Conservation (phyloP, 2,329 filamentous ascomycete genomes). For the Xylaria sp. region DNA sequence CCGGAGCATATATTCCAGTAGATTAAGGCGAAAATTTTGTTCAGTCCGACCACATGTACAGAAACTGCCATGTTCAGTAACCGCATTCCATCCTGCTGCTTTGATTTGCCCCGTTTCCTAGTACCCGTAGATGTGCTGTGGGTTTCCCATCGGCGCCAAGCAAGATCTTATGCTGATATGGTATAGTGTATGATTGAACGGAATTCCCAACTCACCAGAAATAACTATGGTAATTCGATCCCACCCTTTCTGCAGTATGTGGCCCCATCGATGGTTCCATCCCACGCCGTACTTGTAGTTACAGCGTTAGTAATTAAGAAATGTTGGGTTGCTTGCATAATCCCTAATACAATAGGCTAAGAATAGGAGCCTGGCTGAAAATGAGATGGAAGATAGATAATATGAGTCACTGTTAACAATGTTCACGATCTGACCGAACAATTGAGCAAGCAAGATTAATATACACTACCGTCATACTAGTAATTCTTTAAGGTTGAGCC, state of each 20-base stretch:
- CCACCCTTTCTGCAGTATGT: neutral
- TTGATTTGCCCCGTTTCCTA: neutral
- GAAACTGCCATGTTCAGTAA: neutral
- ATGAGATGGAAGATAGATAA: neutral
- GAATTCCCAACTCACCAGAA: neutral
- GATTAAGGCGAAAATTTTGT: neutral
- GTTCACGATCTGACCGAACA: neutral
- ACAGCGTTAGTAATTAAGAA: neutral
- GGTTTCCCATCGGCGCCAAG: neutral
- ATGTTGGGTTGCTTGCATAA: neutral
- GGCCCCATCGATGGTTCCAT: neutral
- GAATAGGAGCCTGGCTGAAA: too few species aligned
- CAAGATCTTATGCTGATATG: neutral
- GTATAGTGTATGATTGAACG: neutral
- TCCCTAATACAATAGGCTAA: neutral
- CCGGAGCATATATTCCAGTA: constrained; percentile 11
- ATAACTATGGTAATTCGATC: neutral
- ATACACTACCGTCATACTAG: neutral
- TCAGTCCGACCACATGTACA: neutral
- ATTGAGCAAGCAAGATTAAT: neutral
- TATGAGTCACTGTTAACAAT: neutral
- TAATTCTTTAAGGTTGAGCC: neutral
- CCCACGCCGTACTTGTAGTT: neutral
- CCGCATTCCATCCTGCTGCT: neutral
- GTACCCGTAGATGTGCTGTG: neutral